These are phyloP conservation scores for Ceratocystis lukuohia DNA, from an alignment of 2,329 filamentous ascomycete species.

Conservation along the genomic window DNA sequence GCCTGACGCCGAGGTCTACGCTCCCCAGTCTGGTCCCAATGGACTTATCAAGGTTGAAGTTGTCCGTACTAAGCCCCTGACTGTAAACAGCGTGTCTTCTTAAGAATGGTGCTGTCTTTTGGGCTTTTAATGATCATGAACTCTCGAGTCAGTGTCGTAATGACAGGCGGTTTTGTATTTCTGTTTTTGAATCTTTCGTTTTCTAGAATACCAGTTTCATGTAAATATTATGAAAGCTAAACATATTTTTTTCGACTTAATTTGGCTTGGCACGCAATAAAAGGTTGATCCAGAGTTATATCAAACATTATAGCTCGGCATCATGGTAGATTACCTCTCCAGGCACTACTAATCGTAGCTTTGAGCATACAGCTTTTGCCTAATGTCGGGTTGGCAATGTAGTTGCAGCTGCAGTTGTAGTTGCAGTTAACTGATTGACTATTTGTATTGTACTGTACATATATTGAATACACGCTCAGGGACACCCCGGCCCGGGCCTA, in stretches of 20 bases:
- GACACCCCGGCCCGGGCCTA: not conserved
- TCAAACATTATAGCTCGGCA: not conserved
- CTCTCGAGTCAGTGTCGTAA: not conserved
- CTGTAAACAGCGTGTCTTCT: conserved; percentile 15
- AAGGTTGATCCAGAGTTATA: not conserved
- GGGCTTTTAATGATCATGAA: conserved; percentile 6
- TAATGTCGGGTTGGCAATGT: too few relatives aligned
- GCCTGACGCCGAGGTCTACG: conserved; percentile 88
- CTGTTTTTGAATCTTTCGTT: not conserved
- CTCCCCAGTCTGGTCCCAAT: conserved; percentile 83
- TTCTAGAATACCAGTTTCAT: conserved; percentile 2
- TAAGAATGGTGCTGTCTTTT: not conserved
- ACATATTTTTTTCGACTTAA: not conserved
- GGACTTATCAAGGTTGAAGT: conserved; percentile 93
- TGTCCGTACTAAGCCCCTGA: conserved; percentile 32
- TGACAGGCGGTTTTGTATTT: not conserved
- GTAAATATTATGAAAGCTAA: not conserved
- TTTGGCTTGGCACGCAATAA: not conserved
- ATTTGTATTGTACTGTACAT: conserved; percentile 16
- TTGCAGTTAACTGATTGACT: too few relatives aligned
- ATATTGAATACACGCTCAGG: conserved; percentile 18
- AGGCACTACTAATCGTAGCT: too few relatives aligned
- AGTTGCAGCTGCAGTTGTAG: too few relatives aligned
- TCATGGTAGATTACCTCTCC: too few relatives aligned
- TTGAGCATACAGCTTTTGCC: too few relatives aligned